phyloP scores from a whole-genome alignment of 75 land plant genomes.

The Adiantum capillusveneris region DNA sequence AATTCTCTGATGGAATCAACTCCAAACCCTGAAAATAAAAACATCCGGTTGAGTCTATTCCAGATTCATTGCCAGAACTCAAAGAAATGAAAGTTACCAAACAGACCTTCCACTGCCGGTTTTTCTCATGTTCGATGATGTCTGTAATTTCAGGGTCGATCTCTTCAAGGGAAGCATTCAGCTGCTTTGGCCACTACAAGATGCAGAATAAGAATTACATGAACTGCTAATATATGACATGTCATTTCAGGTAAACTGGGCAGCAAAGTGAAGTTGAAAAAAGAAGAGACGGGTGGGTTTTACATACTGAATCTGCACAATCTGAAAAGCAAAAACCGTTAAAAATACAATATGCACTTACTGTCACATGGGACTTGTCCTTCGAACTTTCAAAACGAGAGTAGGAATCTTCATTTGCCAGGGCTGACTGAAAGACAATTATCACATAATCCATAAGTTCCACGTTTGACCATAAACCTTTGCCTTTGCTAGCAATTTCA shows the following conservation, averaged over 20 bases:
- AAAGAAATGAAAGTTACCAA: background rate
- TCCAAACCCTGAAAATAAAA: conserved; percentile 27
- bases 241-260: too few species aligned
- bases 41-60: background rate
- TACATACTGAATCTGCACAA: too few species aligned
- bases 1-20: conserved; percentile 54
- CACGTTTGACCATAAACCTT: too few species aligned
- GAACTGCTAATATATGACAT: too few species aligned
- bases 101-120: conserved; percentile 92
- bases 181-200: conserved; percentile 87
- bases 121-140: conserved; percentile 89
- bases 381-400: conserved; percentile 13
- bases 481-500: too few species aligned
- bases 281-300: too few species aligned
- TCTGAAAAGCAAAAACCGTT: too few species aligned
- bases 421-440: conserved; percentile 12
- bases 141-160: conserved; percentile 85
- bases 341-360: too few species aligned
- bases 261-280: too few species aligned
- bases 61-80: background rate
- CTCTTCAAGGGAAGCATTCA: conserved; percentile 65
- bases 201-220: background rate
- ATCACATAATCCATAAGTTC: too few species aligned
- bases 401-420: conserved; percentile 17
- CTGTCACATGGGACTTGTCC: conserved; percentile 18